Percentiles rank a stretch among this genome's conserved stretches.
These are phyloP conservation scores for Entoloma clypeatum DNA, from an alignment of 1,284 basidiomycete species.

Conservation along the genomic window DNA sequence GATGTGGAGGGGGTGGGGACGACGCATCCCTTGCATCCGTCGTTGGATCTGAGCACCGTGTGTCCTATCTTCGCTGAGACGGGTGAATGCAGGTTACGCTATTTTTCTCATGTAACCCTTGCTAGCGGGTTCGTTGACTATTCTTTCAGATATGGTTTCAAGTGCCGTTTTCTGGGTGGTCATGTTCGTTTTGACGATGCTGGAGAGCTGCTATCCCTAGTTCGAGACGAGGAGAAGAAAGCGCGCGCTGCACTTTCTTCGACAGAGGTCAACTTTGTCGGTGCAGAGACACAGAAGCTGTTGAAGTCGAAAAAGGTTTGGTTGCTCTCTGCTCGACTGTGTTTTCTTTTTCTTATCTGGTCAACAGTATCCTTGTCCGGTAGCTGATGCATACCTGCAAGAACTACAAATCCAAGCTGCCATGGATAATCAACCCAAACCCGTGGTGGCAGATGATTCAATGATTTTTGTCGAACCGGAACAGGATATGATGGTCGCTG, in stretches of 20 bases:
- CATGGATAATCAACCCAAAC: constrained; percentile 27
- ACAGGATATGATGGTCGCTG: constrained; percentile 24
- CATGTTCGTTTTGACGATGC: constrained; percentile 52
- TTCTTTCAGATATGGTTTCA: constrained; percentile 64
- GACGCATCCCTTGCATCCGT: constrained; percentile 35
- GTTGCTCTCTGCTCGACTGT: background rate
- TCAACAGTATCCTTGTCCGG: constrained; percentile 62
- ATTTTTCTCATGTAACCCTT: background rate
- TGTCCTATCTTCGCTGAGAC: constrained; percentile 76
- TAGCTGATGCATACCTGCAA: constrained; percentile 65
- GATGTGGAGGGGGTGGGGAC: constrained; percentile 19
- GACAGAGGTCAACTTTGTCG: constrained; percentile 76
- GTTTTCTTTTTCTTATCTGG: background rate
- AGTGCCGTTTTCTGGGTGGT: constrained; percentile 86
- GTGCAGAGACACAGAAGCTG: constrained; percentile 50
- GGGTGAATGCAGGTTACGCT: constrained; percentile 67
- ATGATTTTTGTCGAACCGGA: constrained; percentile 35
- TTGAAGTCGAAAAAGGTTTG: constrained; percentile 65
- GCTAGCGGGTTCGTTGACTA: background rate
- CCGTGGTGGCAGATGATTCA: constrained; percentile 20
- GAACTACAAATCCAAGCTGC: constrained; percentile 47
- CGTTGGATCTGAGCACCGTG: constrained; percentile 44
- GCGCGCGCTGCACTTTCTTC: constrained; percentile 46
- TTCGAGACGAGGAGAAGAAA: constrained; percentile 58
- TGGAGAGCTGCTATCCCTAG: constrained; percentile 39